Conservation (phyloP, 1,139 yeast genomes). For the Casaregolazyma lundiana region DNA sequence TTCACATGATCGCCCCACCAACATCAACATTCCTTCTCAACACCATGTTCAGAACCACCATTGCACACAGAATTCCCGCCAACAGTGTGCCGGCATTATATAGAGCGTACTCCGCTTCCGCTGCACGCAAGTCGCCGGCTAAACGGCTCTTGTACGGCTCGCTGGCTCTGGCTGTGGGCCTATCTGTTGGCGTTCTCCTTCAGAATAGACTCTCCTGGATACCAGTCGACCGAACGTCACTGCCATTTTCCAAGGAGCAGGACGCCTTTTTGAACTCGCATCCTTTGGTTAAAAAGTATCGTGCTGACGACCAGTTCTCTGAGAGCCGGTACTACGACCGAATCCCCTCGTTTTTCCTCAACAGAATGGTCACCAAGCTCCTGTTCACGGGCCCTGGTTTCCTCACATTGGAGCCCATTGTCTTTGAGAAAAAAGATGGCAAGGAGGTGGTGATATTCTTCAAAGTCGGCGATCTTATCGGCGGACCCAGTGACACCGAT, state of each 20-base stretch:
- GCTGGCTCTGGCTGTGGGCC: conserved; percentile 7
- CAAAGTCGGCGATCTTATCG: conserved; percentile 62
- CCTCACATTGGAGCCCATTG: conserved; percentile 28
- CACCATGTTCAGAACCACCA: background rate
- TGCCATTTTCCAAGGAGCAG: conserved; percentile 5
- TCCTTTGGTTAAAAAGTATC: conserved; percentile 20
- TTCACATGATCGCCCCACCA: conserved; percentile 1
- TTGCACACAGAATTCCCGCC: background rate
- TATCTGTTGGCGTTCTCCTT: conserved; percentile 4
- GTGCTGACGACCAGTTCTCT: conserved; percentile 17
- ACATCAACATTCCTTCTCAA: background rate
- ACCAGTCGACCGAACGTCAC: conserved; percentile 1
- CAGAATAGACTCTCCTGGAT: conserved; percentile 3
- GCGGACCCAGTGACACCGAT: conserved; percentile 25
- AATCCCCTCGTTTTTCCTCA: conserved; percentile 24
- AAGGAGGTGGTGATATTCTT: conserved; percentile 40
- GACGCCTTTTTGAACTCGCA: conserved; percentile 19
- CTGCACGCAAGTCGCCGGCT: background rate
- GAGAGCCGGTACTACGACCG: conserved; percentile 25
- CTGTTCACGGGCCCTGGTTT: conserved; percentile 25
- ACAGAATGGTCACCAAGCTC: conserved; percentile 27
- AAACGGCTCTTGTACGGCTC: conserved; percentile 2
- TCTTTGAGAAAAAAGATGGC: conserved; percentile 21
- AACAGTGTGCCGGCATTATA: background rate
- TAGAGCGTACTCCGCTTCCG: background rate